phyloP scores from a whole-genome alignment of 2,329 filamentous ascomycete species.

The Tolypocladium album region DNA sequence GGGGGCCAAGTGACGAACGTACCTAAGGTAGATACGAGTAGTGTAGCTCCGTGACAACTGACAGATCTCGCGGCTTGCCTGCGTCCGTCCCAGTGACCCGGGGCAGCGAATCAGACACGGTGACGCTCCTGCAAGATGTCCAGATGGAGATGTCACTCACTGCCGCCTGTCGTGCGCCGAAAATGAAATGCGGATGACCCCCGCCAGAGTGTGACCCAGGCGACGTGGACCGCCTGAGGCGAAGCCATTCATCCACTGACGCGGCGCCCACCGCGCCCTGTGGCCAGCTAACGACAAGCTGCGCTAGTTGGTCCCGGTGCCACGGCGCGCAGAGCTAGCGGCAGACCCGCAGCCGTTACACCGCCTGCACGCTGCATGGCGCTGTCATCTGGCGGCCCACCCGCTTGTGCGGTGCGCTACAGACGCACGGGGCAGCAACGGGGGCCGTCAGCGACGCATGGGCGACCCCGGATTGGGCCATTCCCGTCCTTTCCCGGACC shows the following conservation, averaged over 20 bases:
- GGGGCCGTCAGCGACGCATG: background rate
- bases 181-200: background rate
- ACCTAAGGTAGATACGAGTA: no score
- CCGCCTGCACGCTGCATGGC: background rate
- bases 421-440: background rate
- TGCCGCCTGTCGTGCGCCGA: no score
- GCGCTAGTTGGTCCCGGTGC: background rate
- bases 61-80: background rate
- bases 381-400: background rate
- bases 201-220: background rate
- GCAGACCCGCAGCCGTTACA: background rate
- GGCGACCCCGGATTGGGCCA: background rate
- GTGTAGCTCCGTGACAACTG: background rate
- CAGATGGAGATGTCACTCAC: background rate
- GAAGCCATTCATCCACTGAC: background rate
- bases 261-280: background rate
- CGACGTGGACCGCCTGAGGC: background rate
- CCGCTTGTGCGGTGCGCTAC: background rate
- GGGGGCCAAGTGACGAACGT: constrained; percentile 24
- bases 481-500: background rate
- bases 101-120: background rate
- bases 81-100: background rate
- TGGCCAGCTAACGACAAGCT: background rate
- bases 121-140: background rate
- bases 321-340: background rate